These are phyloP conservation scores for Corynascus novoguineensis DNA, from an alignment of 495 filamentous ascomycete species.

Conservation along the genomic window DNA sequence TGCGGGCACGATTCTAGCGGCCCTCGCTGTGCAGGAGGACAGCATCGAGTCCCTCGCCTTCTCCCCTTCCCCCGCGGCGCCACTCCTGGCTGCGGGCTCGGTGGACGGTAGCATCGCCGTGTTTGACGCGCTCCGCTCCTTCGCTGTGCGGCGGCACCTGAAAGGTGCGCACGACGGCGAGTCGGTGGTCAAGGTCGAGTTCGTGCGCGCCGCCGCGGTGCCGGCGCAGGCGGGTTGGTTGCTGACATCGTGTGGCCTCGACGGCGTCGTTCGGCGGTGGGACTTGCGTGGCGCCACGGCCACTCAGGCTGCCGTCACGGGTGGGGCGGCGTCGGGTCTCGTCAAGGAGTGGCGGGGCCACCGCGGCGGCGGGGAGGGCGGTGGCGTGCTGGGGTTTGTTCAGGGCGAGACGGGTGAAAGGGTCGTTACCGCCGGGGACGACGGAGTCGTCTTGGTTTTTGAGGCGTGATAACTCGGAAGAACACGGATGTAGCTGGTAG, in stretches of 20 bases:
- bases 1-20: constrained; percentile 70
- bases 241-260: constrained; percentile 77
- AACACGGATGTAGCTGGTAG: not conserved
- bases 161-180: constrained; percentile 73
- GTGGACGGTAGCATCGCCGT: constrained; percentile 89
- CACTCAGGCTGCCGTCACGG: constrained; percentile 19
- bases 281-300: constrained; percentile 75
- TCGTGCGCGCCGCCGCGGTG: constrained; percentile 50
- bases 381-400: constrained; percentile 85
- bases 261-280: constrained; percentile 83
- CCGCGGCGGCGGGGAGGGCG: constrained; percentile 68
- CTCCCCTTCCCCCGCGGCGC: constrained; percentile 44
- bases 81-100: constrained; percentile 79
- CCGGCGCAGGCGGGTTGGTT: constrained; percentile 44
- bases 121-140: constrained; percentile 77
- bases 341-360: constrained; percentile 80
- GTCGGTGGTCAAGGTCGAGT: constrained; percentile 88
- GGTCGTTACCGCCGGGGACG: constrained; percentile 85
- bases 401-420: constrained; percentile 62
- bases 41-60: constrained; percentile 75
- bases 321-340: constrained; percentile 46
- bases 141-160: constrained; percentile 75
- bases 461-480: too few species aligned
- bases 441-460: constrained; percentile 67
- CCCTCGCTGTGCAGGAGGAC: constrained; percentile 65